Percentiles rank a stretch among this genome's conserved stretches.
Conservation (phyloP, 2,329 filamentous ascomycete species). For the Fusarium sp. region DNA sequence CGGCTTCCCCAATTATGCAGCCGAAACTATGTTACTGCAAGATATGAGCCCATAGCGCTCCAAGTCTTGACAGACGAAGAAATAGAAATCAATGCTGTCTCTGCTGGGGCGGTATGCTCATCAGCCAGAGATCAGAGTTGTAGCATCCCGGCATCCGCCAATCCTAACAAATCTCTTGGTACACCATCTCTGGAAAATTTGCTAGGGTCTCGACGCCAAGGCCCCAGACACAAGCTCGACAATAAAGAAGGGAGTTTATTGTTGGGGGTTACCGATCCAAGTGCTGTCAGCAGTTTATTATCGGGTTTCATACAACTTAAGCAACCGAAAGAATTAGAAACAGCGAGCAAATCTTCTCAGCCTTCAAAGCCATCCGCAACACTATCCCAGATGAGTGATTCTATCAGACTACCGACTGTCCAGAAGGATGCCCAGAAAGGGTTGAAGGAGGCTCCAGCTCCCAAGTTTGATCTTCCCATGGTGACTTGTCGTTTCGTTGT, state of each 20-base stretch:
- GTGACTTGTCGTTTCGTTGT: constrained; percentile 60
- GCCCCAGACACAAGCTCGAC: constrained; percentile 7
- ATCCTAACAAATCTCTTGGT: background rate
- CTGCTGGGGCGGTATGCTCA: too few species aligned
- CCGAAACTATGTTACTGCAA: constrained; percentile 23
- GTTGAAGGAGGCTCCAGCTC: constrained; percentile 23
- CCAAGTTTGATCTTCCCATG: constrained; percentile 30
- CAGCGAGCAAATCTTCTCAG: background rate
- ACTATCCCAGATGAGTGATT: background rate
- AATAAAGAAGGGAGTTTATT: constrained; percentile 15
- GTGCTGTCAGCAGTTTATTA: constrained; percentile 49
- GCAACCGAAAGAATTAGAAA: constrained; percentile 46
- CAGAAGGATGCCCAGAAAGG: background rate
- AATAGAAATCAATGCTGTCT: constrained; percentile 33
- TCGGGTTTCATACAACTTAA: constrained; percentile 52
- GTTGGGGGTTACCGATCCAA: constrained; percentile 31
- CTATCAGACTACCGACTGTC: background rate
- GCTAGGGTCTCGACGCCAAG: background rate
- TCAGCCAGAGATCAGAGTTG: background rate
- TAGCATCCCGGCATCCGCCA: background rate
- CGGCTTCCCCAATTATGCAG: constrained; percentile 32
- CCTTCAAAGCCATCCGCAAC: background rate
- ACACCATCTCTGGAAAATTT: constrained; percentile 11
- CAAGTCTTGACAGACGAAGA: constrained; percentile 40
- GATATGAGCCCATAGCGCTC: constrained; percentile 23